These are phyloP conservation scores for Gloeostereum incarnatum DNA, from an alignment of 768 basidiomycete species.

Conservation along the genomic window DNA sequence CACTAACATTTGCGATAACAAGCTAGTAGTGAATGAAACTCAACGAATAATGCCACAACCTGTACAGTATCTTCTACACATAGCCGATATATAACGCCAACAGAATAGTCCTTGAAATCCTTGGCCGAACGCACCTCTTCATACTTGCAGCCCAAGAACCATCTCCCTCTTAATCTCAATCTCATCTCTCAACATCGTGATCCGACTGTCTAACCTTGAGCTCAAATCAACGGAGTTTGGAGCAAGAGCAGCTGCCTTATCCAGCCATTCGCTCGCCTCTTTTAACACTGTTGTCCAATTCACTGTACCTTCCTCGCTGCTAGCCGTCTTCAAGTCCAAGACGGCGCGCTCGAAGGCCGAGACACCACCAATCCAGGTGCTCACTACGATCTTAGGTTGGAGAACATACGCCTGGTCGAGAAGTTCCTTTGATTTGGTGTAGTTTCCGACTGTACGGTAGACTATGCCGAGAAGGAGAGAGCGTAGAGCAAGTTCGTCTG, in stretches of 20 bases:
- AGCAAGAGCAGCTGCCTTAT: slow-evolving; percentile 38
- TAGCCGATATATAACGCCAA: no score
- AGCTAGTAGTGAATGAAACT: no score
- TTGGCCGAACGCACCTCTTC: no score
- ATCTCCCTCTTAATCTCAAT: slow-evolving; percentile 52
- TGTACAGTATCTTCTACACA: no score
- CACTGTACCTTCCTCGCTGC: slow-evolving; percentile 21
- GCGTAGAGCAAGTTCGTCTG: slow-evolving; percentile 64
- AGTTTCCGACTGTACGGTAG: slow-evolving; percentile 48
- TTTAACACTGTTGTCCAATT: slow-evolving; percentile 42
- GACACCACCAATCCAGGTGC: slow-evolving; percentile 61
- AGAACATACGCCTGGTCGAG: slow-evolving; percentile 41
- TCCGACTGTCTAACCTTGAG: slow-evolving; percentile 59
- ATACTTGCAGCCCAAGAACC: no score
- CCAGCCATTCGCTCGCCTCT: slow-evolving; percentile 39
- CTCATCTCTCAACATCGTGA: slow-evolving; percentile 64
- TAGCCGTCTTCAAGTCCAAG: slow-evolving; percentile 51
- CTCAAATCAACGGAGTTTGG: slow-evolving; percentile 52
- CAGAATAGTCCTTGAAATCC: no score
- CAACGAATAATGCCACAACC: no score
- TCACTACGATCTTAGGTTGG: slow-evolving; percentile 31
- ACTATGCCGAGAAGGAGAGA: slow-evolving; percentile 60
- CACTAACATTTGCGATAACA: no score
- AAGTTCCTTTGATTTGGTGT: slow-evolving; percentile 2
- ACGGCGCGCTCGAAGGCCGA: slow-evolving; percentile 66